Conservation (phyloP, 441 rosid genomes). For the Mallotus japonicus region DNA sequence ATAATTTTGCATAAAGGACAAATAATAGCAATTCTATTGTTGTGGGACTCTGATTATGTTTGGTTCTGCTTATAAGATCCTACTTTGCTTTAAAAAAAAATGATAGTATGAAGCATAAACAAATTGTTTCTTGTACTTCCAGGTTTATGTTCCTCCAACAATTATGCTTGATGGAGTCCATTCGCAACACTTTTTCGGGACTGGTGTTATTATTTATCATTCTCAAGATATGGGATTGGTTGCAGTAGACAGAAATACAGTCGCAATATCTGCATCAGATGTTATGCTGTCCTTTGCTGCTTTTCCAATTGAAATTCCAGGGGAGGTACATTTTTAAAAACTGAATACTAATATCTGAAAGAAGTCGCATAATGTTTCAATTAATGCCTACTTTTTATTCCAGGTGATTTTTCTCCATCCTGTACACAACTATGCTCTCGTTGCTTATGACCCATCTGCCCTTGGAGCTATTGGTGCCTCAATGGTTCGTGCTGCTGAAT, state of each 20-base stretch:
- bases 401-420: conserved; percentile 99
- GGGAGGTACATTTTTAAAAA: conserved; percentile 61
- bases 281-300: conserved; percentile 99
- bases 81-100: not conserved
- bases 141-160: conserved; percentile 98
- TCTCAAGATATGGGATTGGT: conserved; percentile 90
- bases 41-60: not conserved
- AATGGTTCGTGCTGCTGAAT: conserved; percentile 84
- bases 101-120: not conserved
- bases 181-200: conserved; percentile 91
- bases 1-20: not conserved
- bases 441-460: conserved; percentile 86
- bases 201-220: conserved; percentile 89
- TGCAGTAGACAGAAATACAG: conserved; percentile 94
- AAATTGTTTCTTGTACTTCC: conserved; percentile 17
- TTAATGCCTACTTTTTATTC: conserved; percentile 30
- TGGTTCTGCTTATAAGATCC: not conserved
- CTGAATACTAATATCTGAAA: conserved; percentile 9
- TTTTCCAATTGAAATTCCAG: conserved; percentile 97
- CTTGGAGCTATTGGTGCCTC: conserved; percentile 75
- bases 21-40: not conserved
- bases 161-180: conserved; percentile 97
- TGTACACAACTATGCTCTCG: conserved; percentile 92
- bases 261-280: conserved; percentile 83
- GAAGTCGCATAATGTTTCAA: conserved; percentile 19